Conservation (phyloP, 1,139 yeast species). For the Saccharomycopsis crataegensis region DNA sequence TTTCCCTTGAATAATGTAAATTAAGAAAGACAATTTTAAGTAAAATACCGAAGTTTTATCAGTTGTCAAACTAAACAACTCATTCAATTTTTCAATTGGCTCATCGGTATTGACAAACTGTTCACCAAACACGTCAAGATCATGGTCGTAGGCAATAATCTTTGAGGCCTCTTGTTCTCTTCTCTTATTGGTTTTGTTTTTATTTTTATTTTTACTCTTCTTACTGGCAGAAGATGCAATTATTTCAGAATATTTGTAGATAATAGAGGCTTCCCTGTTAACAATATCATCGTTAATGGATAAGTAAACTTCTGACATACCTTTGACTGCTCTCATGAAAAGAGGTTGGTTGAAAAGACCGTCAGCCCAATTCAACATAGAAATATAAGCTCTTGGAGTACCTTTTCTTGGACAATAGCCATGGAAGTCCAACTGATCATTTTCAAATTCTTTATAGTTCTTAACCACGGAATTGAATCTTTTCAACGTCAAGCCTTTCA, state of each 20-base stretch:
- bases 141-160: conserved; percentile 12
- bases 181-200: conserved; percentile 5
- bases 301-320: conserved; percentile 54
- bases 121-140: conserved; percentile 15
- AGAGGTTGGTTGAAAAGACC: conserved; percentile 59
- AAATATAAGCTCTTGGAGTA: conserved; percentile 75
- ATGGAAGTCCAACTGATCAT: conserved; percentile 93
- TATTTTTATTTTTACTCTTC: conserved; percentile 11
- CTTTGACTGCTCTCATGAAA: conserved; percentile 61
- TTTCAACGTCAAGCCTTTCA: conserved; percentile 71
- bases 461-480: conserved; percentile 63
- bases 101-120: background rate
- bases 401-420: conserved; percentile 88
- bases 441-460: conserved; percentile 61
- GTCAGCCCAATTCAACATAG: conserved; percentile 78
- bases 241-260: conserved; percentile 3
- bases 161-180: conserved; percentile 11
- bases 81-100: conserved; percentile 7
- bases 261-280: conserved; percentile 5
- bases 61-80: conserved; percentile 1
- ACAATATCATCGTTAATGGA: conserved; percentile 30
- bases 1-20: conserved; percentile 8
- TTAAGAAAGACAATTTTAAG: conserved; percentile 11
- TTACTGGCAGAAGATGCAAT: background rate
- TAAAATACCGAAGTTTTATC: conserved; percentile 11